Conservation (phyloP, 495 filamentous ascomycete species). For the Neurospora sp. region DNA sequence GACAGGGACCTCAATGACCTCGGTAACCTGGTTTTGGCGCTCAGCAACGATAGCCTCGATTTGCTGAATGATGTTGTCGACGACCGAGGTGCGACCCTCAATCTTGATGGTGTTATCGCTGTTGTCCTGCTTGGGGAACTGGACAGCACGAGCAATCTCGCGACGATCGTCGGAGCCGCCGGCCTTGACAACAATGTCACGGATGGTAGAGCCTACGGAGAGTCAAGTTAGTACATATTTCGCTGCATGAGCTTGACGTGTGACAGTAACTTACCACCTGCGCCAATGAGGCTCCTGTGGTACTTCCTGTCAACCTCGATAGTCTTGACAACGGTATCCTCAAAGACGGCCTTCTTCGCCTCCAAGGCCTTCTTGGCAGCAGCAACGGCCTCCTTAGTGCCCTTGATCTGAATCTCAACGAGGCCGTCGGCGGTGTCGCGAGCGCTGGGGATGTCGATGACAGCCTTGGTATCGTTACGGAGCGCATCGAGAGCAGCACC, state of each 20-base stretch:
- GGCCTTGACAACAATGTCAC: constrained; percentile 74
- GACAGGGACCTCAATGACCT: constrained; percentile 66
- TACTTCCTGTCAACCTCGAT: constrained; percentile 82
- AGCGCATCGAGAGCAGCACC: constrained; percentile 86
- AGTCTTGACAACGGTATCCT: constrained; percentile 71
- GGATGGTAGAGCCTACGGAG: constrained; percentile 65
- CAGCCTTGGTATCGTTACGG: constrained; percentile 67
- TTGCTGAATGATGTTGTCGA: constrained; percentile 76
- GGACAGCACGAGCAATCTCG: constrained; percentile 72
- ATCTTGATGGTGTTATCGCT: constrained; percentile 80
- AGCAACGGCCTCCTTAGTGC: constrained; percentile 79
- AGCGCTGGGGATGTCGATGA: constrained; percentile 77
- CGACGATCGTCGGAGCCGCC: constrained; percentile 79
- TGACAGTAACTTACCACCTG: constrained; percentile 54
- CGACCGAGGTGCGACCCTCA: constrained; percentile 70
- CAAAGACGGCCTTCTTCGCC: constrained; percentile 73
- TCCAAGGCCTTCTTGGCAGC: constrained; percentile 81
- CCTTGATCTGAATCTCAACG: constrained; percentile 80
- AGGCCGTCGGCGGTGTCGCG: constrained; percentile 49
- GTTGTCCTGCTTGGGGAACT: constrained; percentile 72
- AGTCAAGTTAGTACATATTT: constrained; percentile 23
- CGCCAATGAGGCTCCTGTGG: constrained; percentile 83
- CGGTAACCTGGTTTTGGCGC: constrained; percentile 65
- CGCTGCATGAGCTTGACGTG: background rate
- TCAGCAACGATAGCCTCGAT: constrained; percentile 72